Conservation (phyloP, 257 asterid genomes). For the Ocimum tenuiflorum region DNA sequence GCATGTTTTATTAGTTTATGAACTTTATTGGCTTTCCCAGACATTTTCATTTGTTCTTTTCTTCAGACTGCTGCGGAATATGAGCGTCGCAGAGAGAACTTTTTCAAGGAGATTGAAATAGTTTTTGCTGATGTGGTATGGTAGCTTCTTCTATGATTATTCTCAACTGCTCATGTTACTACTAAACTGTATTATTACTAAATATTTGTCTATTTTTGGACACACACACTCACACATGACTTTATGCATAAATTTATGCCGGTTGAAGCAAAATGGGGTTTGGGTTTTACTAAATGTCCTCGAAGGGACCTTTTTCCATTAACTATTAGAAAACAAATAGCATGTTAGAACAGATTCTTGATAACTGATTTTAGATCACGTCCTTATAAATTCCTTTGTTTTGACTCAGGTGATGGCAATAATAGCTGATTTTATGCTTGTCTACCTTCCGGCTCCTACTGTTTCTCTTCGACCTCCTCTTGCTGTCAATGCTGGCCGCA, state of each 20-base stretch:
- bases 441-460: constrained; percentile 97
- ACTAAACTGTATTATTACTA: not conserved
- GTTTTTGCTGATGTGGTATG: constrained; percentile 75
- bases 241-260: not conserved
- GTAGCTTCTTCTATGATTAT: not conserved
- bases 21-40: not conserved
- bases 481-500: constrained; percentile 57
- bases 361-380: not conserved
- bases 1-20: not conserved
- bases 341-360: not conserved
- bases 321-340: too few species aligned
- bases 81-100: constrained; percentile 62
- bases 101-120: constrained; percentile 72
- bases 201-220: not conserved
- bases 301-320: too few species aligned
- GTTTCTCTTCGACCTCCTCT: constrained; percentile 76
- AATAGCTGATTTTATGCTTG: constrained; percentile 96
- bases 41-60: constrained; percentile 9
- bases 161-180: not conserved
- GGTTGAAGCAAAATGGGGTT: too few species aligned
- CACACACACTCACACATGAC: too few species aligned
- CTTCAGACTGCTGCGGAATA: constrained; percentile 79
- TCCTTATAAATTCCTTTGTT: constrained; percentile 14
- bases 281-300: too few species aligned
- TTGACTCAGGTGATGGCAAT: constrained; percentile 73